A percentile compares a stretch with the other conserved stretches of the same genome.
phyloP scores from a whole-genome alignment of 345 rosid genomes.

The Populus davidiana region DNA sequence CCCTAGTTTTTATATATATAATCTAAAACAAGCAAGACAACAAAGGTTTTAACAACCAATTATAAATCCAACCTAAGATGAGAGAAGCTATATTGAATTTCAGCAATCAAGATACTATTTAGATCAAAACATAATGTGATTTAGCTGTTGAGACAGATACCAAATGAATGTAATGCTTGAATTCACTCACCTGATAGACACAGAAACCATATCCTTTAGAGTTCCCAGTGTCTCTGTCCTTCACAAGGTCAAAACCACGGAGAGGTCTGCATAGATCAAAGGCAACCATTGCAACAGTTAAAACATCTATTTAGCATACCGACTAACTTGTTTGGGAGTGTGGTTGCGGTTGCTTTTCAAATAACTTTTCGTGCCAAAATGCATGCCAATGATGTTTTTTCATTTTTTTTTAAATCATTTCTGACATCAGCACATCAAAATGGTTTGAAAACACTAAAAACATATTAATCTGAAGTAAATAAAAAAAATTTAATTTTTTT shows the following conservation, averaged over 20 bases:
- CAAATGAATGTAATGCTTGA: not conserved
- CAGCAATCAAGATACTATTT: not conserved
- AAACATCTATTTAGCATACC: not conserved
- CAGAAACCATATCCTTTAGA: conserved; percentile 88
- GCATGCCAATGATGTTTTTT: too few relatives aligned
- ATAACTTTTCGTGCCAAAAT: too few relatives aligned
- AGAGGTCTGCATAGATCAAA: conserved; percentile 36
- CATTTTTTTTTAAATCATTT: too few relatives aligned
- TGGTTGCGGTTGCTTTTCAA: too few relatives aligned
- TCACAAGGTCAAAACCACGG: conserved; percentile 80
- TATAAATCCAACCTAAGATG: not conserved
- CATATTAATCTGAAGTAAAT: too few relatives aligned
- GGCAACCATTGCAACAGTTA: conserved; percentile 1
- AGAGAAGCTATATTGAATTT: not conserved
- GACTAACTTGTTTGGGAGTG: not conserved
- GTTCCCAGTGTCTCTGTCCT: conserved; percentile 88
- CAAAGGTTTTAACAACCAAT: not conserved
- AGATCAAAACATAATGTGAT: not conserved
- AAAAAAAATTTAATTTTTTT: too few relatives aligned
- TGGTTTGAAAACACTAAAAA: too few relatives aligned
- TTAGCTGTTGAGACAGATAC: not conserved
- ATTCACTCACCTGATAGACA: conserved; percentile 49
- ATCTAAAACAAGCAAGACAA: not conserved
- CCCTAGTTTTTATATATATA: not conserved
- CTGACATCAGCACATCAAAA: too few relatives aligned